A percentile compares a stretch with the other conserved stretches of the same genome.
Conservation (phyloP, 2,329 filamentous ascomycete species). For the Dactylella cylindrospora region DNA sequence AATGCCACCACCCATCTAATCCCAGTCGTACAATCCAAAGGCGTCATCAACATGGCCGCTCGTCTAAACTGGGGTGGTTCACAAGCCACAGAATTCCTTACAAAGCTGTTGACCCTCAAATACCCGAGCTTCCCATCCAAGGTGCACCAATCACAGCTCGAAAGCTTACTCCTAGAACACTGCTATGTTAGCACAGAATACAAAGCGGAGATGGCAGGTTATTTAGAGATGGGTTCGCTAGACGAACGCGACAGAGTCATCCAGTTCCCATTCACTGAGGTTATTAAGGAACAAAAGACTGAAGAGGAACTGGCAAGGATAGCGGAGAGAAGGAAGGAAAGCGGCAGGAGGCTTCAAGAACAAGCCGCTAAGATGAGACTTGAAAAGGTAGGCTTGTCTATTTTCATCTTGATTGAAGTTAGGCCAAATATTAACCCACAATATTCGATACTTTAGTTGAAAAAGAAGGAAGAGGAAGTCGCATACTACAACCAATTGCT, state of each 20-base stretch:
- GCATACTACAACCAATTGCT: slow-evolving; percentile 91
- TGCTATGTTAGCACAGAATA: slow-evolving; percentile 87
- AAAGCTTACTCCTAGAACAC: slow-evolving; percentile 82
- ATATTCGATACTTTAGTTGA: slow-evolving; percentile 56
- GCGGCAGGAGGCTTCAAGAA: slow-evolving; percentile 84
- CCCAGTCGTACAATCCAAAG: slow-evolving; percentile 82
- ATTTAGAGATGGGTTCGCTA: slow-evolving; percentile 86
- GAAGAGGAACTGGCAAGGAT: slow-evolving; percentile 88
- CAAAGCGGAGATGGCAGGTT: slow-evolving; percentile 71
- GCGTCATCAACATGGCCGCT: slow-evolving; percentile 79
- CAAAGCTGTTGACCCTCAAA: slow-evolving; percentile 85
- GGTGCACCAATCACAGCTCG: slow-evolving; percentile 80
- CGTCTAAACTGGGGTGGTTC: slow-evolving; percentile 92
- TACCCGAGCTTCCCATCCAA: slow-evolving; percentile 88
- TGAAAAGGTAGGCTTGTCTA: slow-evolving; percentile 63
- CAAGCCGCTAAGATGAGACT: slow-evolving; percentile 97
- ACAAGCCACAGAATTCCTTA: slow-evolving; percentile 84
- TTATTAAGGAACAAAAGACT: slow-evolving; percentile 84
- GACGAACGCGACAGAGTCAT: slow-evolving; percentile 87
- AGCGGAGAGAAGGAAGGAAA: slow-evolving; percentile 93
- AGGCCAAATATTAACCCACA: slow-evolving; percentile 8
- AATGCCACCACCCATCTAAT: slow-evolving; percentile 94
- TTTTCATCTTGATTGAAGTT: not conserved
- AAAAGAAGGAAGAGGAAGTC: slow-evolving; percentile 92
- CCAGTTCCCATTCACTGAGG: slow-evolving; percentile 91